Base-by-base conservation (phyloP, 2,329 filamentous ascomycete genomes). In the Penicillium hesseltinei region DNA sequence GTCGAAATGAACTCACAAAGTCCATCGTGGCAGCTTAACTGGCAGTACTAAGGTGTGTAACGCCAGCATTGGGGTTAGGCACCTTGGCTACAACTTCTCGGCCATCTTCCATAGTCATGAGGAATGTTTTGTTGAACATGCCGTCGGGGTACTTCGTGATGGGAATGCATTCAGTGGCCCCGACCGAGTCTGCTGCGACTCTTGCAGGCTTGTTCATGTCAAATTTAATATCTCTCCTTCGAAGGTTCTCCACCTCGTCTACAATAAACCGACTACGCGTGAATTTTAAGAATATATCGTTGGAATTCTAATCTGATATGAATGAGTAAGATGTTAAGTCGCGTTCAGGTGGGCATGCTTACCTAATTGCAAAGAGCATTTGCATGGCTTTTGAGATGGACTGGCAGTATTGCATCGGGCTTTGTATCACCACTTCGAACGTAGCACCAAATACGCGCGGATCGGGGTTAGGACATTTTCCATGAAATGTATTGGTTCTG, bases 21-120 rank as follows among this genome's bases (percentile, higher is more conserved):
- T 67, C 59, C 58, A 66, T 63, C 5, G 65, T 75, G 35, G 74
- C 73, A n/a, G 74, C 73, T 58, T 76, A 71, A 59, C 73, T 75
- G n/a, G 71, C 72, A 13, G 71, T 68, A 23, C 68, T 69, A 17
- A 69, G 66, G 43, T 65, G 63, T 49, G 66, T 54, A 19, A 69
- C 61, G 11, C 68, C 59, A 50, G 71, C 70, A 43, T 68, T 68
- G 1, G 68, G 71, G 51, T 75, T 74, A 4, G 73, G 72, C 7
- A 75, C 60, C 43, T 72, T 71, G 17, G 67, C 71, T 40, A 76
- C 36, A n/a, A 73, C 61, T 53, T 68, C 65, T 33, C 42, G 59
- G 17, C 67, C 69, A 63, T 75, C 59, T 11, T 65, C 59, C 67
- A 76, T 71, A 7, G 54, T 48, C 55, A 74, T 63, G n/a, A 71